A percentile compares a stretch with the other conserved stretches of the same genome.
Conservation (phyloP, 768 basidiomycete species). For the Pleurotus platypus region DNA sequence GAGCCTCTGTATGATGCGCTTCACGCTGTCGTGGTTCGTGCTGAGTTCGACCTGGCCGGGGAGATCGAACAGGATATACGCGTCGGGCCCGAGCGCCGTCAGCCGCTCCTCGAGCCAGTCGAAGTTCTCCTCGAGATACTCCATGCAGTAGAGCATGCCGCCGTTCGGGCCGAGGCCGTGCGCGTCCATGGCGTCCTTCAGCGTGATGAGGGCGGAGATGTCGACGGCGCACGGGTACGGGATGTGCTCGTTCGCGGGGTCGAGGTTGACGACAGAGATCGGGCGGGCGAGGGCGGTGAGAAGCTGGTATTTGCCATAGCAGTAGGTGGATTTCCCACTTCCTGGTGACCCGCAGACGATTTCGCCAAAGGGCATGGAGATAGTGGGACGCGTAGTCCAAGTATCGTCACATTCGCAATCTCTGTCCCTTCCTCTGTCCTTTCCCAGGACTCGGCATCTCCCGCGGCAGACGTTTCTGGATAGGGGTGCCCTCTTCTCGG, state of each 20-base stretch:
- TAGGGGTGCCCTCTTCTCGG: too few relatives aligned
- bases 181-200: constrained; percentile 82
- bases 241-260: constrained; percentile 88
- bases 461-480: too few relatives aligned
- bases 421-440: too few relatives aligned
- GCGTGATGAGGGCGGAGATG: constrained; percentile 80
- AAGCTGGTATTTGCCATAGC: constrained; percentile 84
- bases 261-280: constrained; percentile 89
- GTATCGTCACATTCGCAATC: too few relatives aligned
- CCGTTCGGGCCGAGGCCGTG: constrained; percentile 92
- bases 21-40: constrained; percentile 91
- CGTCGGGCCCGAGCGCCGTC: constrained; percentile 62
- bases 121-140: constrained; percentile 92
- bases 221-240: constrained; percentile 91
- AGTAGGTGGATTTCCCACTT: constrained; percentile 86
- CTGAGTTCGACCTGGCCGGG: constrained; percentile 97
- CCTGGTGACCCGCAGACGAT: constrained; percentile 85
- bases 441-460: too few relatives aligned
- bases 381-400: too few relatives aligned
- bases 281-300: constrained; percentile 84
- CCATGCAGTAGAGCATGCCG: constrained; percentile 94
- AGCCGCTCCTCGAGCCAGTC: constrained; percentile 81
- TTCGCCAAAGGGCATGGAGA: constrained; percentile 80
- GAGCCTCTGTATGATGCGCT: constrained; percentile 69
- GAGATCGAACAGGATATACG: constrained; percentile 91